Percentiles rank a stretch among this genome's conserved stretches.
These are phyloP conservation scores for Tirmania nivea DNA, from an alignment of 495 filamentous ascomycete species.

Conservation along the genomic window DNA sequence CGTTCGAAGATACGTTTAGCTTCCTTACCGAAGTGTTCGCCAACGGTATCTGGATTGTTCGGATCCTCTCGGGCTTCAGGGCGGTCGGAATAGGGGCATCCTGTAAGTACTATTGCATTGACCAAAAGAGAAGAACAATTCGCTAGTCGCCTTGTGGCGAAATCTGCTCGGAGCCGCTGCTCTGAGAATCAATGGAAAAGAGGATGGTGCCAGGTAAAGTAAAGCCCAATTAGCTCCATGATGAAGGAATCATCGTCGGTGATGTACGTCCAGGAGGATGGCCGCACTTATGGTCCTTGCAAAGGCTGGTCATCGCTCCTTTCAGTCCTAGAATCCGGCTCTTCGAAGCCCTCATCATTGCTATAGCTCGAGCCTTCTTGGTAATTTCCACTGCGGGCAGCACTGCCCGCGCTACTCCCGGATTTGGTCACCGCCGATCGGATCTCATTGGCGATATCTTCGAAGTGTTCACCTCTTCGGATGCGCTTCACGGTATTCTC, in stretches of 20 bases:
- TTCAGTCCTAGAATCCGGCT: too few species aligned
- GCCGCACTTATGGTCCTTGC: background rate
- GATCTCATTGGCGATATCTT: background rate
- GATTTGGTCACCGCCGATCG: background rate
- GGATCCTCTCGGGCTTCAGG: constrained; percentile 38
- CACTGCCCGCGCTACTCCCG: background rate
- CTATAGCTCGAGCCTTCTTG: too few species aligned
- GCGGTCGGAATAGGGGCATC: constrained; percentile 51
- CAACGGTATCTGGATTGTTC: constrained; percentile 38
- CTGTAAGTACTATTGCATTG: constrained; percentile 50
- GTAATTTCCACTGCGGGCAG: too few species aligned
- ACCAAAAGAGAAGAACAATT: constrained; percentile 56
- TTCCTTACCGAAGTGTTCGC: constrained; percentile 52
- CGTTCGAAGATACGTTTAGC: constrained; percentile 36
- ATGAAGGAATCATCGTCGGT: constrained; percentile 36
- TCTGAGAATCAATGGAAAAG: constrained; percentile 51
- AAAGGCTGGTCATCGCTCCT: too few species aligned
- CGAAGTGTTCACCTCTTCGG: background rate
- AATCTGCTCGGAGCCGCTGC: constrained; percentile 48
- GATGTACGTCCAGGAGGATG: constrained; percentile 35
- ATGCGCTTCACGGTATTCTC: background rate
- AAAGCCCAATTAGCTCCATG: constrained; percentile 42
- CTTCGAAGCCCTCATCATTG: too few species aligned
- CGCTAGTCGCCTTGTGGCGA: constrained; percentile 29
- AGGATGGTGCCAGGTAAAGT: constrained; percentile 67